Evolutionary conservation across 768 basidiomycete genomes (phyloP), one percentile per base, ranked within the genome.

Genomic region (Lentinula aciculospora): DNA sequence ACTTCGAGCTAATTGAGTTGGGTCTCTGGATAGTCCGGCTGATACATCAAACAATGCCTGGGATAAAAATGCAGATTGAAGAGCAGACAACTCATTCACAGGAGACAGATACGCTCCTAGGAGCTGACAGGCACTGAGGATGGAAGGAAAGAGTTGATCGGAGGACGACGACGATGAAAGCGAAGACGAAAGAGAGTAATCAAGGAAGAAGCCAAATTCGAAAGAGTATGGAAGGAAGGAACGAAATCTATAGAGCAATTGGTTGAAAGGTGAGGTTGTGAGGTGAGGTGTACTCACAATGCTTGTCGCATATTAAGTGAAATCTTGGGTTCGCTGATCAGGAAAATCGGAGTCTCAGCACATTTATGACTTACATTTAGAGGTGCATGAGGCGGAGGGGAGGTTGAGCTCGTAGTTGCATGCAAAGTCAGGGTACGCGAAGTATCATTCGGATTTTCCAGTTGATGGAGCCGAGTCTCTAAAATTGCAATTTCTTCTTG

Each of bases 201-300:
- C 63, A 56, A 84, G 70, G 66, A 81, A 83, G 51, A 82, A 74
- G 0, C 77, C 77, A 44, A 81, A 64, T 39, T 76, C 73, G 19
- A 72, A 67, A 0, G 60, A 44, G 17, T 64, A 59, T 13, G 59
- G 53, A 19, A 64, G 55, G 55, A 66, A 65, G 28, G 60, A 61
- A 37, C 51, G 57, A n/a, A 63, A 55, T 2, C 65, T 66, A 4
- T 3, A 27, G 17, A 8, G 17, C 23, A 7, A 39, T 36, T n/a
- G 23, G 15, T 32, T 37, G 10, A 6, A 27, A 7, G 5, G 19
- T 3, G 34, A 53, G 4, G 27, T 13, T 29, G 29, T 23, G 5
- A 36, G 34, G 19, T 13, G 6, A 15, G 25, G 1, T 27, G 34
- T 6, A n/a, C 42, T 53, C 28, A 63, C 63, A 64, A 45, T 6